Conservation (phyloP, 139 green algal genomes). For the Diplosphaera chodatii region DNA sequence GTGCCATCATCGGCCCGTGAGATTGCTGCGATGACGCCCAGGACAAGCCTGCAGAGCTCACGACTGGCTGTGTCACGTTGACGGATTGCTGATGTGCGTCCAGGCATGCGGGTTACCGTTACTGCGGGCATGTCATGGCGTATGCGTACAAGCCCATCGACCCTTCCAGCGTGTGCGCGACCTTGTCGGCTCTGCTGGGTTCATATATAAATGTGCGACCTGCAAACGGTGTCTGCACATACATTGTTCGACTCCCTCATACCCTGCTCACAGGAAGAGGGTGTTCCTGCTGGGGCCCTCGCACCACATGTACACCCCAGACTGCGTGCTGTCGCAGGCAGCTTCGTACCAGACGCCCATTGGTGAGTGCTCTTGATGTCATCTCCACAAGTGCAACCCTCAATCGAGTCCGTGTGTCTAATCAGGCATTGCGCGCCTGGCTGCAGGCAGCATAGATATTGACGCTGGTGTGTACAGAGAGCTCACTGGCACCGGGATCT, state of each 20-base stretch:
- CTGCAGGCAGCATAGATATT: constrained; percentile 56
- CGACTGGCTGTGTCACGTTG: no score
- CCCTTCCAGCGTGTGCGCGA: constrained; percentile 60
- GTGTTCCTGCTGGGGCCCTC: constrained; percentile 87
- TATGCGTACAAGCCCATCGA: constrained; percentile 74
- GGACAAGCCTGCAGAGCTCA: no score
- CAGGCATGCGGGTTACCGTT: constrained; percentile 78
- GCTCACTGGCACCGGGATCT: constrained; percentile 67
- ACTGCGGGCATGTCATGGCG: constrained; percentile 80
- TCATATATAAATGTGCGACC: no score
- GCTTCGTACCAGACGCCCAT: constrained; percentile 74
- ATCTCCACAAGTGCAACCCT: neutral
- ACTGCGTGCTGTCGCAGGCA: constrained; percentile 65
- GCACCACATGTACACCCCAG: constrained; percentile 77
- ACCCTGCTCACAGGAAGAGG: constrained; percentile 41
- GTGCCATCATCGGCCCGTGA: constrained; percentile 26
- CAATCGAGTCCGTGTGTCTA: no score
- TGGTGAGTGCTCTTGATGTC: constrained; percentile 34
- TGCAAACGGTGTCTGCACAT: no score
- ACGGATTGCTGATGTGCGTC: no score
- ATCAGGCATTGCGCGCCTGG: no score
- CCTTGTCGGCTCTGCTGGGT: no score
- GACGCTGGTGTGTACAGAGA: constrained; percentile 69
- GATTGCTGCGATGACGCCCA: neutral
- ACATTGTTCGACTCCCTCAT: no score